phyloP scores from a whole-genome alignment of 1,139 yeast genomes.

The Suhomyces guaymorum region DNA sequence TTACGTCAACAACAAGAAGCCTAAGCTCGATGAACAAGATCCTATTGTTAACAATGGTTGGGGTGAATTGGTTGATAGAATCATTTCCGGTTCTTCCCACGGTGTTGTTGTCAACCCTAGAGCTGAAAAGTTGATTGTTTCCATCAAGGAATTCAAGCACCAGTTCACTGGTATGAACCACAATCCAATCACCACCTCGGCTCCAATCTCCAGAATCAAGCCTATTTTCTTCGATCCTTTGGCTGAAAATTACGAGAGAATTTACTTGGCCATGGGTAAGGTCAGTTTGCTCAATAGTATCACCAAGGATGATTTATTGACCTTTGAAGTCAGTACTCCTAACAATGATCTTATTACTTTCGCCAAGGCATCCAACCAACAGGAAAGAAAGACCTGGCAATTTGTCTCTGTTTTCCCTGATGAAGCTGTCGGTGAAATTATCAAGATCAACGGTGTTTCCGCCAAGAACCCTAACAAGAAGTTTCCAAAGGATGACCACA shows the following conservation, averaged over 20 bases:
- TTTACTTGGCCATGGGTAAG: slow-evolving; percentile 59
- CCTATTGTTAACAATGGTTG: slow-evolving; percentile 64
- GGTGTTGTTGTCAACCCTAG: slow-evolving; percentile 85
- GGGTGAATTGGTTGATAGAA: slow-evolving; percentile 85
- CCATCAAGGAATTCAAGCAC: slow-evolving; percentile 73
- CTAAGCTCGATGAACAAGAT: slow-evolving; percentile 22
- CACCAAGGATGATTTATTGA: slow-evolving; percentile 42
- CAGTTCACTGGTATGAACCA: slow-evolving; percentile 43
- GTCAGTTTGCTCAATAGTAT: slow-evolving; percentile 38
- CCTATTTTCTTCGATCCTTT: slow-evolving; percentile 66
- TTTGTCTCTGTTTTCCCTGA: slow-evolving; percentile 76
- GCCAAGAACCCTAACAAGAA: slow-evolving; percentile 33
- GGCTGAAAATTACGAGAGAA: slow-evolving; percentile 59
- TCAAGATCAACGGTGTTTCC: slow-evolving; percentile 59
- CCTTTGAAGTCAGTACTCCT: slow-evolving; percentile 51
- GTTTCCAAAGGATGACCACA: slow-evolving; percentile 50
- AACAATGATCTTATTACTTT: slow-evolving; percentile 53
- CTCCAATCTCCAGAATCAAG: slow-evolving; percentile 61
- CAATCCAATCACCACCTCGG: slow-evolving; percentile 43
- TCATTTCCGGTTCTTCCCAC: slow-evolving; percentile 70
- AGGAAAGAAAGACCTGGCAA: slow-evolving; percentile 58
- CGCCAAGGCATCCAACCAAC: slow-evolving; percentile 70
- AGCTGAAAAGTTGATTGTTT: slow-evolving; percentile 69
- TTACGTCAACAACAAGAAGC: slow-evolving; percentile 45
- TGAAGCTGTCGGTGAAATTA: slow-evolving; percentile 71